Evolutionary conservation across 306 rosid species (phyloP).

Genomic region (Bauhinia variegata): DNA sequence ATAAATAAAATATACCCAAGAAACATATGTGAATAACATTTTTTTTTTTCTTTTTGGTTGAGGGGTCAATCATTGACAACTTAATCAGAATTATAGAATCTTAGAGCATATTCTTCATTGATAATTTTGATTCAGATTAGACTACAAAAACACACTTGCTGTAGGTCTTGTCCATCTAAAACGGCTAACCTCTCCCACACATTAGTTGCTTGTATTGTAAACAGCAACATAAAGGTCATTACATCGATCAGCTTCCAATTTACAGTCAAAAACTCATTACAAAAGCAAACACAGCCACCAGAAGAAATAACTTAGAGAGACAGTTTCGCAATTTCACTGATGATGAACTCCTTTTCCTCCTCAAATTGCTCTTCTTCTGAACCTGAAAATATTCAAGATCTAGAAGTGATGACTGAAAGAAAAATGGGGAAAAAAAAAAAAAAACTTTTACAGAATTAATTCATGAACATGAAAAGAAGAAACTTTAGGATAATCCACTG

Average conservation of each 20-base stretch:
- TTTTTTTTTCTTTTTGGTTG: too few species aligned
- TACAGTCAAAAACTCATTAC: conserved; percentile 16
- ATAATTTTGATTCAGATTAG: conserved; percentile 16
- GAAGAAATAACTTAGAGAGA: conserved; percentile 38
- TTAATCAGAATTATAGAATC: neutral
- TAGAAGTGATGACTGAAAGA: neutral
- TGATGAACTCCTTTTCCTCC: conserved; percentile 90
- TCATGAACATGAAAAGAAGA: conserved; percentile 13
- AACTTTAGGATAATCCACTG: conserved; percentile 4
- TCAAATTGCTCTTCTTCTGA: conserved; percentile 97
- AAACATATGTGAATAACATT: too few species aligned
- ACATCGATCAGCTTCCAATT: conserved; percentile 33
- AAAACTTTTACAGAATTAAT: neutral
- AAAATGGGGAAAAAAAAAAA: neutral
- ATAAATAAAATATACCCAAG: too few species aligned
- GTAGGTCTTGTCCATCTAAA: conserved; percentile 20
- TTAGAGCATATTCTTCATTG: conserved; percentile 12
- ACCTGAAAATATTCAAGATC: conserved; percentile 52
- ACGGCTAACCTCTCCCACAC: conserved; percentile 24
- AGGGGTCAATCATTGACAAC: neutral
- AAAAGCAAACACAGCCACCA: conserved; percentile 32
- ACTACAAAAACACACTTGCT: conserved; percentile 26
- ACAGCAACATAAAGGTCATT: conserved; percentile 35
- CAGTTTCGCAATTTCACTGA: conserved; percentile 69
- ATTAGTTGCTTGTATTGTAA: conserved; percentile 26